These are phyloP conservation scores for Triadica sebifera DNA, from an alignment of 345 rosid species.

Conservation along the genomic window DNA sequence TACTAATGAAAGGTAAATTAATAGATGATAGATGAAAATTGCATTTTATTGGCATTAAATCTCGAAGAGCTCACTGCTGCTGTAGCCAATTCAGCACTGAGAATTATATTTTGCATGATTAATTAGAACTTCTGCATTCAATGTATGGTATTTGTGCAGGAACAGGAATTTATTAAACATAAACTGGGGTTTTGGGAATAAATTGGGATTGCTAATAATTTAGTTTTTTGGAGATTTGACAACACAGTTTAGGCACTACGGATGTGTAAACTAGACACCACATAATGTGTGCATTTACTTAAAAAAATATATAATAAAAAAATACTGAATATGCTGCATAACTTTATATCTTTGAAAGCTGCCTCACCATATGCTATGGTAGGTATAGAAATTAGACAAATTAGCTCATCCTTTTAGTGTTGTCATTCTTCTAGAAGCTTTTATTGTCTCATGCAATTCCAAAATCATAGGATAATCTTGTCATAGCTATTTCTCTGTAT, in stretches of 20 bases:
- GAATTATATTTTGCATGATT: background rate
- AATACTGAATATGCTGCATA: background rate
- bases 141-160: background rate
- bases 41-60: too few relatives aligned
- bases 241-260: background rate
- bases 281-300: background rate
- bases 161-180: background rate
- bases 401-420: background rate
- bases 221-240: background rate
- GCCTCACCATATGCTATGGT: too few relatives aligned
- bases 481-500: background rate
- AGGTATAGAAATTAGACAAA: background rate
- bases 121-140: background rate
- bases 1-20: too few relatives aligned
- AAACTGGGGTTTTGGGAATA: background rate
- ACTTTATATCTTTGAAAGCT: background rate
- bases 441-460: background rate
- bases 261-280: background rate
- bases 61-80: too few relatives aligned
- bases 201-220: background rate
- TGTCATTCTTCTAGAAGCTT: background rate
- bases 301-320: too few relatives aligned
- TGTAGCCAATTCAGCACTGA: background rate
- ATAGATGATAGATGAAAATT: too few relatives aligned
- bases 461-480: background rate